Conservation (phyloP, 140 eudicot genomes). For the Cichorium intybus region DNA sequence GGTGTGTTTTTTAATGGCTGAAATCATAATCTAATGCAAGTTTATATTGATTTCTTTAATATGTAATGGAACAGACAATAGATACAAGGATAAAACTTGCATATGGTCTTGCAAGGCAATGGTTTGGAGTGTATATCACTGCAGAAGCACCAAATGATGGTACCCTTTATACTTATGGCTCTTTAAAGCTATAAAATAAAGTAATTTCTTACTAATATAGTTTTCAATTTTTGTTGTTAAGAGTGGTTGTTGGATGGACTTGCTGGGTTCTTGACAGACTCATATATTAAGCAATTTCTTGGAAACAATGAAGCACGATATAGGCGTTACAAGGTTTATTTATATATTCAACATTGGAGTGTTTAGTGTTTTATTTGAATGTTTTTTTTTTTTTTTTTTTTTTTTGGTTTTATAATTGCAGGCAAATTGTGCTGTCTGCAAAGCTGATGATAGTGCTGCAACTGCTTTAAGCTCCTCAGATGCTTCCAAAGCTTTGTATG, state of each 20-base stretch:
- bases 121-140: conserved; percentile 98
- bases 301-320: conserved; percentile 97
- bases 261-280: conserved; percentile 88
- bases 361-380: conserved; percentile 5
- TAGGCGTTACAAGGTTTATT: conserved; percentile 82
- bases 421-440: conserved; percentile 97
- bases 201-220: conserved; percentile 19
- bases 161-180: conserved; percentile 29
- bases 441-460: conserved; percentile 93
- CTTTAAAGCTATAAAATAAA: not conserved
- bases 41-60: conserved; percentile 19
- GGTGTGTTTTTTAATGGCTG: not conserved
- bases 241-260: conserved; percentile 99
- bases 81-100: conserved; percentile 92
- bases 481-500: conserved; percentile 84
- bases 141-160: conserved; percentile 94
- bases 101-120: conserved; percentile 93
- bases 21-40: conserved; percentile 3
- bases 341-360: not conserved
- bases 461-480: conserved; percentile 74
- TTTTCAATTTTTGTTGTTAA: conserved; percentile 35
- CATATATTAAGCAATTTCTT: conserved; percentile 70
- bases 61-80: conserved; percentile 54
- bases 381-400: conserved; percentile 19
- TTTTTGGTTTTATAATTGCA: conserved; percentile 31